These are phyloP conservation scores for Arachnopeziza araneosa DNA, from an alignment of 2,329 filamentous ascomycete species.

Conservation along the genomic window DNA sequence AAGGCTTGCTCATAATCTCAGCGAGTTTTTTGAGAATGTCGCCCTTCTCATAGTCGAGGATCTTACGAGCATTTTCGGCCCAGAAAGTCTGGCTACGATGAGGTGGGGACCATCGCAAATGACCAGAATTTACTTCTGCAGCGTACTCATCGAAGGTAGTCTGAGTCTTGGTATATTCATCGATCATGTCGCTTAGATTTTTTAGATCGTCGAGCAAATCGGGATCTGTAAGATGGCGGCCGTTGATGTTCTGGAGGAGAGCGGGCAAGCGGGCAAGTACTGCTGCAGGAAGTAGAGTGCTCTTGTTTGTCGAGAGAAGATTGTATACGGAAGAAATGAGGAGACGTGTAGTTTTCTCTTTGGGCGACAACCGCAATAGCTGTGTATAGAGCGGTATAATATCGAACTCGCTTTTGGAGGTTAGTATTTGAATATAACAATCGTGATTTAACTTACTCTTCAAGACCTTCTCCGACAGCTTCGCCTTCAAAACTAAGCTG, in stretches of 20 bases:
- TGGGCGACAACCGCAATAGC: constrained; percentile 84
- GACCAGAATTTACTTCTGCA: constrained; percentile 61
- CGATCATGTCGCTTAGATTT: constrained; percentile 55
- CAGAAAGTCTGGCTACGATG: constrained; percentile 67
- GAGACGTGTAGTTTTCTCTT: constrained; percentile 94
- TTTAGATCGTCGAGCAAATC: constrained; percentile 60
- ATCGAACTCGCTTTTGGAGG: constrained; percentile 72
- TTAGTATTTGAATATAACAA: neutral
- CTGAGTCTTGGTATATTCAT: constrained; percentile 64
- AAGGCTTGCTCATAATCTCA: constrained; percentile 60
- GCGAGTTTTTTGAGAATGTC: constrained; percentile 61
- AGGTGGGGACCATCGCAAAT: constrained; percentile 70
- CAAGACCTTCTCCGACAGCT: constrained; percentile 65
- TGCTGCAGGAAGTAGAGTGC: constrained; percentile 75
- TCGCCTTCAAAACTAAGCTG: constrained; percentile 93
- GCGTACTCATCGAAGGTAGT: constrained; percentile 44
- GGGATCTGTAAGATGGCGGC: constrained; percentile 57
- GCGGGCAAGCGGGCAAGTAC: constrained; percentile 76
- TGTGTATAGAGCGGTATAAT: constrained; percentile 89
- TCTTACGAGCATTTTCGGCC: constrained; percentile 65
- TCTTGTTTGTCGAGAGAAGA: constrained; percentile 64
- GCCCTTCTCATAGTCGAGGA: constrained; percentile 61
- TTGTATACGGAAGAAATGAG: constrained; percentile 86
- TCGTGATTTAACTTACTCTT: constrained; percentile 59
- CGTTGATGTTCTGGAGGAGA: constrained; percentile 56